Conservation (phyloP, 1,284 basidiomycete species). For the Ustilago tritici region DNA sequence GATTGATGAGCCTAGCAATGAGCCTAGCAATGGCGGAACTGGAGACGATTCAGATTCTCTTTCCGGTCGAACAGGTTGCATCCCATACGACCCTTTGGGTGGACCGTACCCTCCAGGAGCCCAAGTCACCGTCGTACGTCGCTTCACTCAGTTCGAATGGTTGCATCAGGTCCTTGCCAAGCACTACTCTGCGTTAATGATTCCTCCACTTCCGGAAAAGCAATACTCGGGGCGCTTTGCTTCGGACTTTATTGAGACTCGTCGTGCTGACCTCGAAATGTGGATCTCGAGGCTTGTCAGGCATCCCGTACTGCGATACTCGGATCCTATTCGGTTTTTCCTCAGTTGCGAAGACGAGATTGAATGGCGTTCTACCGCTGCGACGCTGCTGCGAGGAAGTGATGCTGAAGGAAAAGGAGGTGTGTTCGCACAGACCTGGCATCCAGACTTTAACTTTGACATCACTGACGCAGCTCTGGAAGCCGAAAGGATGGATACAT, state of each 20-base stretch:
- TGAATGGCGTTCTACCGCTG: constrained; percentile 36
- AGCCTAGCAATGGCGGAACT: not conserved
- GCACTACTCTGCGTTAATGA: constrained; percentile 79
- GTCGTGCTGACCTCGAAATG: constrained; percentile 81
- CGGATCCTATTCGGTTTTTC: constrained; percentile 84
- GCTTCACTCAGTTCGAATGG: constrained; percentile 85
- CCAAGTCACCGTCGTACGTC: constrained; percentile 75
- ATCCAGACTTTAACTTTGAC: constrained; percentile 86
- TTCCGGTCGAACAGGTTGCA: not conserved
- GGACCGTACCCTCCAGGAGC: constrained; percentile 41
- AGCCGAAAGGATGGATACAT: constrained; percentile 45
- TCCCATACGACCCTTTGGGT: constrained; percentile 55
- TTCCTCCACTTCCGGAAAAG: constrained; percentile 85
- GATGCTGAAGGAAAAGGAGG: constrained; percentile 10
- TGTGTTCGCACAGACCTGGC: constrained; percentile 83
- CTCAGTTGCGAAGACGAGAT: constrained; percentile 69
- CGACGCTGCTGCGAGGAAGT: constrained; percentile 16
- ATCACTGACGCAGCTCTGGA: constrained; percentile 43
- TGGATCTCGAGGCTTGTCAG: constrained; percentile 79
- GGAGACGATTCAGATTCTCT: not conserved
- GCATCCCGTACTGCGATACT: constrained; percentile 82
- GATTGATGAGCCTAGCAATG: not conserved
- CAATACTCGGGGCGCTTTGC: constrained; percentile 83
- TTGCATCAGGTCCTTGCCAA: constrained; percentile 78
- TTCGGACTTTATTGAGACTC: constrained; percentile 82